Evolutionary conservation across 345 rosid species (phyloP).

Genomic region (Linum usitatissimum): DNA sequence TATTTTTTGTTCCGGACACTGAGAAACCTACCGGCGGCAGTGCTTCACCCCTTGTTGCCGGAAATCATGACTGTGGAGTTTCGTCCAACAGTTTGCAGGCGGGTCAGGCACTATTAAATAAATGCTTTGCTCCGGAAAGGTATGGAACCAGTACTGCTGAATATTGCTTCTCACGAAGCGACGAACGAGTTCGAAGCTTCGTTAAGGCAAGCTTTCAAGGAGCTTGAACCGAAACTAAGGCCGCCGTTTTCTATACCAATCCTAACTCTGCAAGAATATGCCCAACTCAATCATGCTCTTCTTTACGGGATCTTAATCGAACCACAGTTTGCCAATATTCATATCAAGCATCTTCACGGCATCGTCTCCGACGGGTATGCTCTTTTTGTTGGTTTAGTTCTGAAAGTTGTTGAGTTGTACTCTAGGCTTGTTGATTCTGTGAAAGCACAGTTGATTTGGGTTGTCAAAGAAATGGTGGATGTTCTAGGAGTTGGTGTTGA

Average conservation of each 20-base stretch:
- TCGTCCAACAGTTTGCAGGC: too few relatives aligned
- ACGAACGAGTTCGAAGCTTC: slow-evolving; percentile 45
- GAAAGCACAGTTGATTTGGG: slow-evolving; percentile 54
- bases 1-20: too few relatives aligned
- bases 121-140: background rate
- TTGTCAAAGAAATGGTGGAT: slow-evolving; percentile 46
- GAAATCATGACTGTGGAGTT: too few relatives aligned
- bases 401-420: slow-evolving; percentile 44
- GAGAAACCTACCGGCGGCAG: too few relatives aligned
- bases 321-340: slow-evolving; percentile 32
- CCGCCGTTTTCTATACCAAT: slow-evolving; percentile 53
- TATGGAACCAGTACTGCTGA: slow-evolving; percentile 41
- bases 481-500: slow-evolving; percentile 51
- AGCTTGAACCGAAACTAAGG: slow-evolving; percentile 30
- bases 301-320: slow-evolving; percentile 49
- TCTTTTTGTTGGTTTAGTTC: slow-evolving; percentile 36
- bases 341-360: slow-evolving; percentile 59
- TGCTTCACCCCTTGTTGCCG: too few relatives aligned
- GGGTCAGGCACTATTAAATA: too few relatives aligned
- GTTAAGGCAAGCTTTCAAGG: slow-evolving; percentile 47
- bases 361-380: slow-evolving; percentile 62
- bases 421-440: slow-evolving; percentile 43
- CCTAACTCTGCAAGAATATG: slow-evolving; percentile 43
- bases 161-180: slow-evolving; percentile 28
- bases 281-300: slow-evolving; percentile 49